Conservation (phyloP, 169 alveolate species). For the Plasmodium falciparum region DNA sequence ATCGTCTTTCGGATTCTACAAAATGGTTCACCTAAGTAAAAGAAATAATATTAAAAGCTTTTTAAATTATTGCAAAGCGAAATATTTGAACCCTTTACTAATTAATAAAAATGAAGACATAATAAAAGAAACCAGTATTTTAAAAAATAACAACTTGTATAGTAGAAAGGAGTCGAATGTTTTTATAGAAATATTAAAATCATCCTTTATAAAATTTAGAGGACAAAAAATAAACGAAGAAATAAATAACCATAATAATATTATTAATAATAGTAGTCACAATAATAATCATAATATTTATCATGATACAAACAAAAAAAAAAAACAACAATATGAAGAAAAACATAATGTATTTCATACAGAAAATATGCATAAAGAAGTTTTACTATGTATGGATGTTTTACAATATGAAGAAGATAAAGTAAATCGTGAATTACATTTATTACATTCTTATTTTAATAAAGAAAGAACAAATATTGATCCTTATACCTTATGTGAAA, state of each 20-base stretch:
- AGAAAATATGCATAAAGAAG: constrained; percentile 24
- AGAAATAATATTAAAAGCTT: constrained; percentile 28
- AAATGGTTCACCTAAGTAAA: constrained; percentile 22
- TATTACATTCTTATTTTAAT: constrained; percentile 34
- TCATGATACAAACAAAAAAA: not conserved
- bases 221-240: constrained; percentile 19
- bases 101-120: constrained; percentile 14
- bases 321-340: not conserved
- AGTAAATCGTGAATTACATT: constrained; percentile 44
- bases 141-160: not conserved
- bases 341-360: constrained; percentile 6
- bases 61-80: constrained; percentile 24
- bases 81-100: constrained; percentile 42
- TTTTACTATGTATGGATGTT: constrained; percentile 61
- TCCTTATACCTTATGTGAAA: constrained; percentile 59
- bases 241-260: not conserved
- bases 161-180: not conserved
- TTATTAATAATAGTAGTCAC: too few relatives aligned
- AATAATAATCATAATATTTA: too few relatives aligned
- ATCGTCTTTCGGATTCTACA: too few relatives aligned
- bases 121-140: constrained; percentile 1
- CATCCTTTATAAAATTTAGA: constrained; percentile 19
- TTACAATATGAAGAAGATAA: constrained; percentile 33
- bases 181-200: constrained; percentile 15
- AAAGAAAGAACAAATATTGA: constrained; percentile 35